Base-by-base conservation (phyloP, 208 protist species). In the Leishmania martiniquensis region DNA sequence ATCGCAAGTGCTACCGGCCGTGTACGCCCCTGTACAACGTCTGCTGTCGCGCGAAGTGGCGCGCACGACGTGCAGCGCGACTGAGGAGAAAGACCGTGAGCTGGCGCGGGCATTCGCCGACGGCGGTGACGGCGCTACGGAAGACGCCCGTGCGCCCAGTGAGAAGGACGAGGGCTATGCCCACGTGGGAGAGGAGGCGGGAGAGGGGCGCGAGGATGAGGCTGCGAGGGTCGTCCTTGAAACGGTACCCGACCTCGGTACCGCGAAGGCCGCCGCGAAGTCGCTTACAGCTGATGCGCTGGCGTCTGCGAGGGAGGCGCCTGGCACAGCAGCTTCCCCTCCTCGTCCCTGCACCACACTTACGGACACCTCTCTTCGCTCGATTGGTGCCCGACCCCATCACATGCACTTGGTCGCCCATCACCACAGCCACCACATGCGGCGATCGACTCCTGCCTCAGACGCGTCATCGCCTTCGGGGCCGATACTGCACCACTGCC, bases 21-120 rank as follows among this genome's bases (percentile, higher is more conserved):
- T 77, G 22, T 83, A 83, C 47, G 67, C 73, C 22, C 78, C 78
- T 45, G 73, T 75, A 47, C 72, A 78, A 42, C 78, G 78, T 25
- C 66, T 83, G 66, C 67, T 83, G 25, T 57, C 55, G 7, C 63
- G 74, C 12, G 74, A 78, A 17, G 34, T 20, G 72, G 49, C 70
- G 4, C 66, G 67, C 54, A 65, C 54, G 22, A 34, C 45, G 29
- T 47, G 32, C 55, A 39, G n/a, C 66, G 45, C 15, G 45, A 17
- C 63, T 39, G 72, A 62, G 66, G 49, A 62, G 10, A 17, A 22
- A 1, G 32, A 63, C 15, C 47, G 22, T 2, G 25, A 22, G 9
- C 34, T 17, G 55, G 44, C 7, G 32, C 32, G 7, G 17, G 10
- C 70, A 29, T 39, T 17, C 68, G 42, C 6, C 9, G 72, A 66